Conservation (phyloP, 2,329 filamentous ascomycete species). For the Sporothrix phasma region DNA sequence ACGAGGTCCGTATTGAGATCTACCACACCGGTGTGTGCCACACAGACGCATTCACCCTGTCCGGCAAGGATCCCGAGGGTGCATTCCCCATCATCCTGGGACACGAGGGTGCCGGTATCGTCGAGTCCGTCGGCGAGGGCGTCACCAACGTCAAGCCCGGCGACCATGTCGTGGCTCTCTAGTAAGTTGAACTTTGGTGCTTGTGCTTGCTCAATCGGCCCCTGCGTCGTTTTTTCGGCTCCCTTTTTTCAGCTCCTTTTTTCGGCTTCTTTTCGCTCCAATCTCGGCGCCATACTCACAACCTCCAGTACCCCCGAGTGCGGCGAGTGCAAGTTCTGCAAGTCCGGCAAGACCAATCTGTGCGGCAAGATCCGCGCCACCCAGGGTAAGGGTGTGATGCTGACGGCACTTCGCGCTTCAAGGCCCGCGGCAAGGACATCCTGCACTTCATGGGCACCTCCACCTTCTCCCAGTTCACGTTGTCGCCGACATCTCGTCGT, state of each 20-base stretch:
- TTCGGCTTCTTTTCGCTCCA: not conserved
- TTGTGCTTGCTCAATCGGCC: too few relatives aligned
- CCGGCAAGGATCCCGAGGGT: conserved; percentile 94
- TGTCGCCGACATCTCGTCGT: conserved; percentile 92
- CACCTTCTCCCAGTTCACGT: conserved; percentile 98
- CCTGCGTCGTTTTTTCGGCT: too few relatives aligned
- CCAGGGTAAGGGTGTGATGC: conserved; percentile 93
- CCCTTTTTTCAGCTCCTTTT: not conserved
- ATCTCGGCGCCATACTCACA: not conserved
- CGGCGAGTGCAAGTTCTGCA: conserved; percentile 98
- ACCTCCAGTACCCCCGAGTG: conserved; percentile 82
- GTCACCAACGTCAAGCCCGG: conserved; percentile 88
- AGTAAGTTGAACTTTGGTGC: conserved; percentile 53
- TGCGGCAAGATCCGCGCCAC: conserved; percentile 98
- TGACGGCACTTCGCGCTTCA: conserved; percentile 90
- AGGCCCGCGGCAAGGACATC: conserved; percentile 85
- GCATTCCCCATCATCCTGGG: conserved; percentile 83
- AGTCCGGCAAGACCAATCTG: conserved; percentile 97
- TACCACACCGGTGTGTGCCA: conserved; percentile 98
- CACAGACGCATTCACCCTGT: conserved; percentile 92
- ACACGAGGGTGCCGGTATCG: conserved; percentile 84
- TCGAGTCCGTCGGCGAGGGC: conserved; percentile 84
- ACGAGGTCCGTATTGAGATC: conserved; percentile 95
- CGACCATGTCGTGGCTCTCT: conserved; percentile 81
- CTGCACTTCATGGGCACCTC: conserved; percentile 99